Conservation (phyloP, 257 asterid species). For the Capsicum chinense region DNA sequence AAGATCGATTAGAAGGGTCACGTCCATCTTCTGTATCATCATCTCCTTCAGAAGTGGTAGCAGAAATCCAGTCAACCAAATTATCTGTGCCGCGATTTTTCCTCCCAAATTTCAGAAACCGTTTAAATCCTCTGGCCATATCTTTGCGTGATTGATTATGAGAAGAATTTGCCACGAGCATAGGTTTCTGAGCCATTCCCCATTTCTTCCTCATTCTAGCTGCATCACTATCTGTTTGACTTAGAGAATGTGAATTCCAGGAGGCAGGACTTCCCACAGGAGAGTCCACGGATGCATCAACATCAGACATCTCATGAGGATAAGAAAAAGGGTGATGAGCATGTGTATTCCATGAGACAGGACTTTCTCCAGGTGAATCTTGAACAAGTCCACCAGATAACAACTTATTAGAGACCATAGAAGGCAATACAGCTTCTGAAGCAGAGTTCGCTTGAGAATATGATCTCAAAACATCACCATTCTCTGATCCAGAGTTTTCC, state of each 20-base stretch:
- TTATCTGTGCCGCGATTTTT: slow-evolving; percentile 75
- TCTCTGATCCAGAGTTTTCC: slow-evolving; percentile 68
- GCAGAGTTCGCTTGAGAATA: slow-evolving; percentile 63
- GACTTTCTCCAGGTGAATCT: slow-evolving; percentile 69
- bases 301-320: slow-evolving; percentile 74
- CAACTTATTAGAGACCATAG: slow-evolving; percentile 44
- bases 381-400: slow-evolving; percentile 51
- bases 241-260: slow-evolving; percentile 75
- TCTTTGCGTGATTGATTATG: slow-evolving; percentile 68
- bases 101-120: slow-evolving; percentile 84
- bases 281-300: slow-evolving; percentile 71
- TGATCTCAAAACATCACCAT: slow-evolving; percentile 45
- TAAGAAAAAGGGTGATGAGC: slow-evolving; percentile 65
- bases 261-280: slow-evolving; percentile 85
- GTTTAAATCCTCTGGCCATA: slow-evolving; percentile 78
- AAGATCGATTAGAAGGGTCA: slow-evolving; percentile 68
- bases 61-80: slow-evolving; percentile 90
- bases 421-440: slow-evolving; percentile 57
- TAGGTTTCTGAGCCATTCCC: slow-evolving; percentile 81
- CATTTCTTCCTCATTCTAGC: slow-evolving; percentile 90
- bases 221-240: slow-evolving; percentile 71
- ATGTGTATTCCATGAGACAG: slow-evolving; percentile 46
- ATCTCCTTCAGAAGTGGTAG: slow-evolving; percentile 96
- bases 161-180: slow-evolving; percentile 57
- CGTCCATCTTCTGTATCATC: slow-evolving; percentile 91